Conservation (phyloP, 164 flowering plant genomes). For the Vitis rotundifolia region DNA sequence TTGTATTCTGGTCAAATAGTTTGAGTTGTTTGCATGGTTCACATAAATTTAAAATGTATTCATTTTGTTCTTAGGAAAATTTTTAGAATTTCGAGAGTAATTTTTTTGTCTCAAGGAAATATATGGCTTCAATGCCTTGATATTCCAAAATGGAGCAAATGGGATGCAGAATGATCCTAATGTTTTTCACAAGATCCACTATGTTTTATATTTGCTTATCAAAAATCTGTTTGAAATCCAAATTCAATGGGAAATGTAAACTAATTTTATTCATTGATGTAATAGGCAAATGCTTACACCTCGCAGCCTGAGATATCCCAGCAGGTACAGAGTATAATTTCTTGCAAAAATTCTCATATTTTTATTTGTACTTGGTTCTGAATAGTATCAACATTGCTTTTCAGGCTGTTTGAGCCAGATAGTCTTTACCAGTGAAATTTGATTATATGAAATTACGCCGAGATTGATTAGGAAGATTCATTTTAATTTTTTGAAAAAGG, state of each 20-base stretch:
- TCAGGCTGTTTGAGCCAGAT: too few species aligned
- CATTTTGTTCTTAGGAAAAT: neutral
- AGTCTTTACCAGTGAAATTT: too few species aligned
- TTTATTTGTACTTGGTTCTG: too few species aligned
- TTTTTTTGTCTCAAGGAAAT: too few species aligned
- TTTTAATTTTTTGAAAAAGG: too few species aligned
- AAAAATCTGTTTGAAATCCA: neutral
- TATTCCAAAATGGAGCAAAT: neutral
- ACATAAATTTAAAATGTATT: neutral
- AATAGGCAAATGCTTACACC: conserved; percentile 72
- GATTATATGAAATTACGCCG: too few species aligned
- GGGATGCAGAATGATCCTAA: too few species aligned
- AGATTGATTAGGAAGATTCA: too few species aligned
- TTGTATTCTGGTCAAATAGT: neutral
- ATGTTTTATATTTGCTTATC: neutral
- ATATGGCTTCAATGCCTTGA: neutral
- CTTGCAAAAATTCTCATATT: neutral
- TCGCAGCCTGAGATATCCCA: conserved; percentile 74
- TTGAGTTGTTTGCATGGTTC: neutral
- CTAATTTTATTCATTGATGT: conserved; percentile 12
- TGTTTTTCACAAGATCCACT: neutral
- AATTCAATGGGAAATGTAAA: neutral
- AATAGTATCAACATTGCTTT: too few species aligned
- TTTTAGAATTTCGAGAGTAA: neutral
- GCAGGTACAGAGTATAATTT: conserved; percentile 56